Base-by-base conservation (phyloP, 2,329 filamentous ascomycete genomes). In the Phyllosticta paracitricarpa region DNA sequence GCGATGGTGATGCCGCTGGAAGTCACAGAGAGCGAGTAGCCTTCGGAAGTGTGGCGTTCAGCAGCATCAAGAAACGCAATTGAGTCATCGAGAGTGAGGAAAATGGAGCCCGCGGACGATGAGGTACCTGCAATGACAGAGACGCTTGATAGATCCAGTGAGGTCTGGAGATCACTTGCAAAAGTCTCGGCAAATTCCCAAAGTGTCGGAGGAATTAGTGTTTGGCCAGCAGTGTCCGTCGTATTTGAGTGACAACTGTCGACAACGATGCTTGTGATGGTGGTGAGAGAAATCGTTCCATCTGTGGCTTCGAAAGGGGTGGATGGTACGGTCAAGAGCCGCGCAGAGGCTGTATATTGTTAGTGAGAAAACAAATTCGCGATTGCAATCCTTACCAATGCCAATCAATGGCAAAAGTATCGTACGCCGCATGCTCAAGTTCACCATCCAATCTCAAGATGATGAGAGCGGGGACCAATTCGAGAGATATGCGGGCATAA, bases 131-230 rank as follows among this genome's bases (percentile, higher is more conserved):
- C 26, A 51, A n/a, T 12, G 12, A 28, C 28, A 12, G 54, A 30
- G 24, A 22, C 24, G 1, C 25, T 58, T 8, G 52, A 26, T 19
- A 55, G 24, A 5, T 24, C 48, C 4, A 62, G 51, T 24, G 33
- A 59, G 10, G 5, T 28, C 17, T 60, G 59, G 2, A 62, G n/a
- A 62, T 78, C 76, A 2, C 67, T 64, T 1, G 71, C 72, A 57
- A 84, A 83, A 0, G 76, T 79, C 1, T 66, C 63, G 0, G 79
- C 79, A 61, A 83, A 83, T 2, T 78, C 72, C 8, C 65, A 66
- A 2, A 83, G 69, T 0, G 75, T 80, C 1, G 80, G 81, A 2
- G 81, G 81, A 22, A 83, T 82, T 17, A 81, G 60, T 12, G 60
- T 58, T 35, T 62, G 55, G 4, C 81, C 81, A 8, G 70, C 60